phyloP scores from a whole-genome alignment of 2,329 filamentous ascomycete species.

The Neophaeococcomyces mojaviensis region DNA sequence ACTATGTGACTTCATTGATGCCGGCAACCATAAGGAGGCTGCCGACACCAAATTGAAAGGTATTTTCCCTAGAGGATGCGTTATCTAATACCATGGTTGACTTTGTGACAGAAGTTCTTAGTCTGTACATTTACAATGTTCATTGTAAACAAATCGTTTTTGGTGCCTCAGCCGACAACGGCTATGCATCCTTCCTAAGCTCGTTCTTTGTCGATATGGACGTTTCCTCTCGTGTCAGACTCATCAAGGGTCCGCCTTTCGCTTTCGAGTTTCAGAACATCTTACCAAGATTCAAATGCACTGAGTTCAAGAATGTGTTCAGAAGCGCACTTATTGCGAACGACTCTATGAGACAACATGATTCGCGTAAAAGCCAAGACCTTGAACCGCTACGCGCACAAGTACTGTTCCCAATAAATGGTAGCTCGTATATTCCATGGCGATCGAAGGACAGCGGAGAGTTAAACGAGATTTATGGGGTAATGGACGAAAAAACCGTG shows the following conservation, averaged over 20 bases:
- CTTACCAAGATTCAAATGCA: constrained; percentile 19
- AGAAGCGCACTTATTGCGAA: constrained; percentile 24
- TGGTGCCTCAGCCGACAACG: constrained; percentile 37
- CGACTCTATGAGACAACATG: neutral
- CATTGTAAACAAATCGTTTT: constrained; percentile 37
- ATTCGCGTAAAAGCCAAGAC: neutral
- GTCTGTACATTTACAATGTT: constrained; percentile 22
- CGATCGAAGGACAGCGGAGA: neutral
- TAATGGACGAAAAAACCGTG: neutral
- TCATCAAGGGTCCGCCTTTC: constrained; percentile 35
- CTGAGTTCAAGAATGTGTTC: constrained; percentile 47
- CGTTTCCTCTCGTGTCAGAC: constrained; percentile 27
- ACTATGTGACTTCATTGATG: constrained; percentile 36
- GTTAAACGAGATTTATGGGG: neutral
- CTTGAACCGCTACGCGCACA: neutral
- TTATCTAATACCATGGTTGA: constrained; percentile 7
- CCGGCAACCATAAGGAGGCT: constrained; percentile 38
- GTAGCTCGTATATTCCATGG: neutral
- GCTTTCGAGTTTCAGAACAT: constrained; percentile 29
- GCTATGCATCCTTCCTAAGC: constrained; percentile 36
- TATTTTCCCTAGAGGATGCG: constrained; percentile 11
- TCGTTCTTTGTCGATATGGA: constrained; percentile 24
- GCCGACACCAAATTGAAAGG: constrained; percentile 37
- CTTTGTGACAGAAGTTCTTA: constrained; percentile 3
- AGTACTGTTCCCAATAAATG: neutral